Conservation (phyloP, 768 basidiomycete species). For the Boletus fagicola region DNA sequence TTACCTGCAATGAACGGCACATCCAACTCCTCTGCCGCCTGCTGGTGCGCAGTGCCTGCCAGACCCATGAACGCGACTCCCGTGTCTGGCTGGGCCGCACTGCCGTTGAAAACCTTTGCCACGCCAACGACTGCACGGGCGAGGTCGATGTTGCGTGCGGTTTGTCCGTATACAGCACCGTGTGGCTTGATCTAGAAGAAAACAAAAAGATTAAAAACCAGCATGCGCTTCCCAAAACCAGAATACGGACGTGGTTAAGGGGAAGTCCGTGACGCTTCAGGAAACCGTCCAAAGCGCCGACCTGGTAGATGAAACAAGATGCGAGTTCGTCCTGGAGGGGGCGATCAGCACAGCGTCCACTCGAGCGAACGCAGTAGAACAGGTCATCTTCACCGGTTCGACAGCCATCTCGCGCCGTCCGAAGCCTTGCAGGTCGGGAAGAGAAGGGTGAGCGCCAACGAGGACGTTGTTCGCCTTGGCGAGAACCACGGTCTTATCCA, state of each 20-base stretch:
- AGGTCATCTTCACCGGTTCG: constrained; percentile 43
- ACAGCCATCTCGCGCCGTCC: constrained; percentile 65
- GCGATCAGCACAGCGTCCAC: not conserved
- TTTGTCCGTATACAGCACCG: constrained; percentile 62
- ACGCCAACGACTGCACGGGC: constrained; percentile 55
- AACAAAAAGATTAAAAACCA: not conserved
- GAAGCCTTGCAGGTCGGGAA: constrained; percentile 62
- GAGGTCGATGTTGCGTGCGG: constrained; percentile 51
- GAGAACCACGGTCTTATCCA: constrained; percentile 58
- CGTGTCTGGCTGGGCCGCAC: constrained; percentile 15
- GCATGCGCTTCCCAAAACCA: not conserved
- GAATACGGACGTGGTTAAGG: constrained; percentile 51
- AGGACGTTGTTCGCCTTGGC: constrained; percentile 56
- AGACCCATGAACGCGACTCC: constrained; percentile 59
- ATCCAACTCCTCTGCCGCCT: constrained; percentile 50
- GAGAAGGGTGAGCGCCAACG: constrained; percentile 67
- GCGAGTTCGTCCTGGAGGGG: constrained; percentile 48
- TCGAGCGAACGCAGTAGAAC: not conserved
- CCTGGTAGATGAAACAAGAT: constrained; percentile 62
- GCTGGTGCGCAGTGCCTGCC: constrained; percentile 61
- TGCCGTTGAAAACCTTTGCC: constrained; percentile 45
- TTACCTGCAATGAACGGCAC: constrained; percentile 63
- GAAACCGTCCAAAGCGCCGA: constrained; percentile 63
- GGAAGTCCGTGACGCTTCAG: constrained; percentile 49
- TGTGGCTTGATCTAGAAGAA: constrained; percentile 54